Evolutionary conservation across 192 early-diverging fungal species (phyloP).

Genomic region (Geranomyces michiganensis): DNA sequence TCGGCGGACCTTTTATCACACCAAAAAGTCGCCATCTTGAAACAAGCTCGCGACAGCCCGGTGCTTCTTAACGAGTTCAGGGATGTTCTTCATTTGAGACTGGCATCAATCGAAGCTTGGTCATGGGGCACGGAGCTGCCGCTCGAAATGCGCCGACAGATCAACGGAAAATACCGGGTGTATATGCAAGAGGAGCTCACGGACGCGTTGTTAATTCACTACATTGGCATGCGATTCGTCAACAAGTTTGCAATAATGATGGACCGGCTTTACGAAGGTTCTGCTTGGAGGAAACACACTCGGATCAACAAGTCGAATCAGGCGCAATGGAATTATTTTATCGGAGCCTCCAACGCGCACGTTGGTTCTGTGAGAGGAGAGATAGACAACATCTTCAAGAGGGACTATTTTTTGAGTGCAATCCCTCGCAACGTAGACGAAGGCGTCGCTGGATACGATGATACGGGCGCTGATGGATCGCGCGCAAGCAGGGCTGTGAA

Average conservation of each 20-base stretch:
- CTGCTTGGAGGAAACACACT: not conserved
- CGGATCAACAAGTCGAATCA: not conserved
- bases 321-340: not conserved
- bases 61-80: not conserved
- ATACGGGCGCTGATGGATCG: not conserved
- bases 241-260: not conserved
- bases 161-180: not conserved
- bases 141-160: not conserved
- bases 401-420: not conserved
- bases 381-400: not conserved
- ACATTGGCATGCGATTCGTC: not conserved
- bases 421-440: not conserved
- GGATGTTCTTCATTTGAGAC: not conserved
- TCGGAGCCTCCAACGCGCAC: not conserved
- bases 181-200: conserved; percentile 6
- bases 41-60: not conserved
- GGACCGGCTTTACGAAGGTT: not conserved
- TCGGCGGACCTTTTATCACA: not conserved
- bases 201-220: not conserved
- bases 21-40: not conserved
- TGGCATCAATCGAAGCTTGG: not conserved
- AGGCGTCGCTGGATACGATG: not conserved
- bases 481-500: not conserved
- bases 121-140: not conserved
- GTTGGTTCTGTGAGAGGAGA: not conserved